Evolutionary conservation across 352 stramenopile species (phyloP).

Genomic region (Blastocystis sp.): DNA sequence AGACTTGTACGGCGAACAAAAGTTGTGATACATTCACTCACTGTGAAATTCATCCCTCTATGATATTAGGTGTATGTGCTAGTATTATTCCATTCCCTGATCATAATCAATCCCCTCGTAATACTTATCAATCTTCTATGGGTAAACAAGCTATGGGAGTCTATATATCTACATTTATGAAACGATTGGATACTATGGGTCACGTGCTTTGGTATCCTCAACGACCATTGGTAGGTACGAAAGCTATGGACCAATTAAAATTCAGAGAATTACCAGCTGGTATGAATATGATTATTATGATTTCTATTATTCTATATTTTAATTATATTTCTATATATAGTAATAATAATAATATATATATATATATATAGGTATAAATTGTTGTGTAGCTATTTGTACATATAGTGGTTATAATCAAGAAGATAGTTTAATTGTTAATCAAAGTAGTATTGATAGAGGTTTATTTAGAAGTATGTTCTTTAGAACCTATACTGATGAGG

Average conservation of each 20-base stretch:
- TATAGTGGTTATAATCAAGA: constrained; percentile 93
- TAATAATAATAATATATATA: too few relatives aligned
- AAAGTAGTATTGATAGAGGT: constrained; percentile 90
- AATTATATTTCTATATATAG: too few relatives aligned
- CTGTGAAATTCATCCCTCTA: constrained; percentile 96
- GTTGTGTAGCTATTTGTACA: constrained; percentile 62
- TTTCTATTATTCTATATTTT: too few relatives aligned
- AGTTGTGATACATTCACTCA: constrained; percentile 89
- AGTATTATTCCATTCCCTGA: constrained; percentile 99
- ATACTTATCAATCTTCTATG: constrained; percentile 98
- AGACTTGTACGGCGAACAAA: constrained; percentile 41
- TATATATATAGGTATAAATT: too few relatives aligned
- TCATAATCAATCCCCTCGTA: constrained; percentile 99
- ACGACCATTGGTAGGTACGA: constrained; percentile 91
- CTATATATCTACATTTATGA: constrained; percentile 91
- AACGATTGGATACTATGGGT: constrained; percentile 96
- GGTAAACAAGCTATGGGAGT: constrained; percentile 99
- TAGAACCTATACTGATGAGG: constrained; percentile 84
- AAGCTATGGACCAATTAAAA: constrained; percentile 94
- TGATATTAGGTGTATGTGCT: constrained; percentile 96
- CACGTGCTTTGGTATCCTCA: constrained; percentile 98
- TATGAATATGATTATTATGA: constrained; percentile 91
- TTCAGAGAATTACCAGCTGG: constrained; percentile 88
- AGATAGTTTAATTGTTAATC: constrained; percentile 99
- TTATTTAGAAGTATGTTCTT: constrained; percentile 97